Conservation (phyloP, 2,329 filamentous ascomycete species). For the Canariomyces notabilis region DNA sequence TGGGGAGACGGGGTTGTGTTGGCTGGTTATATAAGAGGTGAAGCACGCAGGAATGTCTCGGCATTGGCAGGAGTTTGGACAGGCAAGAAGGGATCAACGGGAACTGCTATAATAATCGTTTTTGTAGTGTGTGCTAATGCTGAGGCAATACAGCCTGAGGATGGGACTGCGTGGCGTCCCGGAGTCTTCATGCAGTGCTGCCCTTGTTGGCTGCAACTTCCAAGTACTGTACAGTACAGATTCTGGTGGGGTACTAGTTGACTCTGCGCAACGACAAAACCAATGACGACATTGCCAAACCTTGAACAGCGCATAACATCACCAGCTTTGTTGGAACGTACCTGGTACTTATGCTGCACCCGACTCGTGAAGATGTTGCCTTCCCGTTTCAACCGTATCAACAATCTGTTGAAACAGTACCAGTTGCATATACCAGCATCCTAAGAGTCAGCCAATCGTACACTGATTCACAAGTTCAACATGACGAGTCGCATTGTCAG, state of each 20-base stretch:
- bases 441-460: neutral
- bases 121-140: too few species aligned
- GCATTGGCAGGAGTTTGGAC: constrained; percentile 12
- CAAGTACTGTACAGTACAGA: too few species aligned
- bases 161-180: too few species aligned
- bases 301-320: neutral
- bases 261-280: neutral
- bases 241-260: neutral
- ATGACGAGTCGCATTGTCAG: constrained; percentile 30
- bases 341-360: too few species aligned
- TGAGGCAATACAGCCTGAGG: too few species aligned
- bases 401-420: too few species aligned
- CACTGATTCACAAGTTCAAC: neutral
- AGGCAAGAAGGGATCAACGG: neutral
- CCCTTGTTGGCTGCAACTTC: too few species aligned
- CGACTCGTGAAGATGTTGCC: too few species aligned
- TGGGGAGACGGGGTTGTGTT: too few species aligned
- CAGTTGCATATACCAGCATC: neutral
- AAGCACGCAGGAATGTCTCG: neutral
- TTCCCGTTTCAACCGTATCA: too few species aligned
- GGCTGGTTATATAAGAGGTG: neutral
- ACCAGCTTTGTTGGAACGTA: neutral
- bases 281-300: constrained; percentile 15
- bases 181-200: too few species aligned
- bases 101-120: neutral